Evolutionary conservation across 768 basidiomycete species (phyloP).

Genomic region (Clitopilus hobsonii): DNA sequence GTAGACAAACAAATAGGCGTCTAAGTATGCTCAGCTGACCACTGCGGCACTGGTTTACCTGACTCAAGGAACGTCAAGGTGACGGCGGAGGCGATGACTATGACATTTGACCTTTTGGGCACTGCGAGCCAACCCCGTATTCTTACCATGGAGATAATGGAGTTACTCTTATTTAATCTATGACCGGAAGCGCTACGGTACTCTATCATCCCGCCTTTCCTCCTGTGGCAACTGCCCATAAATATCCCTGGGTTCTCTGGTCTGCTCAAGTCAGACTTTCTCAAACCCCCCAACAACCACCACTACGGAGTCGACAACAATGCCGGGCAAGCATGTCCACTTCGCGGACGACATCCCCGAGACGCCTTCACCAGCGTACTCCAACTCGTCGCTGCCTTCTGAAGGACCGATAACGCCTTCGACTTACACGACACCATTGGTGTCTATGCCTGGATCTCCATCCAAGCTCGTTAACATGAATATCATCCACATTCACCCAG

Average conservation of each 20-base stretch:
- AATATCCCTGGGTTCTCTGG: not conserved
- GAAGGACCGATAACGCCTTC: slow-evolving; percentile 10
- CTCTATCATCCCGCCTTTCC: not conserved
- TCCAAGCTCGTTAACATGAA: slow-evolving; percentile 14
- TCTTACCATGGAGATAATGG: not conserved
- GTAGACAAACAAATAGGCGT: not conserved
- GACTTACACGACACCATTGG: slow-evolving; percentile 9
- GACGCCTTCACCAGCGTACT: slow-evolving; percentile 11
- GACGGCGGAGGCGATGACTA: not conserved
- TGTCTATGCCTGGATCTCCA: slow-evolving; percentile 11
- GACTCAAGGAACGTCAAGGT: not conserved
- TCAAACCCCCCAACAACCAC: not conserved
- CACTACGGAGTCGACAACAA: slow-evolving; percentile 6
- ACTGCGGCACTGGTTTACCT: not conserved
- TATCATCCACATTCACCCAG: slow-evolving; percentile 8
- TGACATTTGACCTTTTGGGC: not conserved
- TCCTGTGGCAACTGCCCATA: not conserved
- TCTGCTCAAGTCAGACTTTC: not conserved
- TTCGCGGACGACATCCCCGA: slow-evolving; percentile 15
- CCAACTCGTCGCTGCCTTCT: slow-evolving; percentile 13
- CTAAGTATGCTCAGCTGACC: not conserved
- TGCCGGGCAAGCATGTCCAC: slow-evolving; percentile 25
- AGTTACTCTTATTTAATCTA: not conserved
- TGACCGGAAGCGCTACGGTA: not conserved
- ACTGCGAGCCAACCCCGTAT: not conserved